Base-by-base conservation (phyloP, 2,329 filamentous ascomycete species). In the Aschersonia sp. region DNA sequence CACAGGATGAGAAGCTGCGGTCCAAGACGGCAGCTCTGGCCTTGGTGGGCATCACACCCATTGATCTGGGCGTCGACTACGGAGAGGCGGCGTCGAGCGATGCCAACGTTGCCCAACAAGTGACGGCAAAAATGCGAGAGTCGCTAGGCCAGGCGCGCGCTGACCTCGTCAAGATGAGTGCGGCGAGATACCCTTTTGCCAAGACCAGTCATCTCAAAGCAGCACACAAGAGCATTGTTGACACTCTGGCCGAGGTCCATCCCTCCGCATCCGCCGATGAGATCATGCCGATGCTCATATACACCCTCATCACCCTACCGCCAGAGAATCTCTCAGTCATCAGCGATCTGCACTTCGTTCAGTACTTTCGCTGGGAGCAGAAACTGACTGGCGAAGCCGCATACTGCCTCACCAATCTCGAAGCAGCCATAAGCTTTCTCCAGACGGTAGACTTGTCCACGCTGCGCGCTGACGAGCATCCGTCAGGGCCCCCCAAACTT, bases 201-300 rank as follows among this genome's bases (percentile, higher is more conserved):
- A 98, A 98, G 66, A 75, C 97, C 42, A 85, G 88, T 57, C 82
- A 88, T 57, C 73, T 98, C 48, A 94, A 89, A 54, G 80, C 82
- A 40, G 86, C 87, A 4, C 92, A 97, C 64, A 94, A 94, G 68
- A 84, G 82, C 53, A 97, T 98, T 53, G 92, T 98, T 45, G 90
- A 97, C 62, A 89, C 88, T 1, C 63, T 83, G 45, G 73, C 78
- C 4, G 72, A 79, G 55, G 81, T 82, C 50, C 78, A 81, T 52
- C 78, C 77, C 14, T 81, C 89, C 1, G 95, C 92, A 1, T 97
- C 92, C 1, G 92, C 92, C 3, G 92, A 98, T 60, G 92, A 97
- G 65, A 94, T 98, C 47, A 81, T 98, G 62, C 92, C 92, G 1
- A 95, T 94, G 63, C 75, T 98, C 52, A 98, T 98, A 52, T 98